Base-by-base conservation (phyloP, 2,329 filamentous ascomycete genomes). In the Akanthomyces lecanii region DNA sequence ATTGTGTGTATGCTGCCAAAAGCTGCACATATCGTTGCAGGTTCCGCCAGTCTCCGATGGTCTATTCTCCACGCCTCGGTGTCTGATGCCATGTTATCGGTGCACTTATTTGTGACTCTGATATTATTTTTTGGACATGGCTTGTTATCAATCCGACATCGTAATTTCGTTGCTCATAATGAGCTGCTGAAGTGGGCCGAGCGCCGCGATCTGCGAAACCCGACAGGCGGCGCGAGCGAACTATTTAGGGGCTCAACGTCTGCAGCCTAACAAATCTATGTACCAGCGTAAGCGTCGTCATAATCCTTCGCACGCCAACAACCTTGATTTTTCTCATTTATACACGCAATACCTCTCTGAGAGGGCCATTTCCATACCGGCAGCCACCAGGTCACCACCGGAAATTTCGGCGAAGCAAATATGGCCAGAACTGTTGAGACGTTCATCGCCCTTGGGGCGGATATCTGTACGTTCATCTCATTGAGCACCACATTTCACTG, bases 361-460 rank as follows among this genome's bases (percentile, higher is more conserved):
- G 52, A 38, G 16, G 36, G 12, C 18, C 38, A 50, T 50, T 42
- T 18, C 28, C 28, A 12, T 30, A 51, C 25, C 16, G 16, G 8
- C 1, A 14, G 3, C 38, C 36, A 6, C 4, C 28, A 48, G 4
- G 18, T 6, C 4, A n/a, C 12, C 21, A 30, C 4, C 18, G 44
- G 11, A 30, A 52, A n/a, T 7, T 23, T n/a, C 8, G 4, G 53
- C 11, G 36, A 11, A 5, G 21, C 12, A 21, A 47, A 25, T 16
- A 61, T 75, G 73, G 70, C 68, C 3, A 64, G 66, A 28, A 64
- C 63, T 5, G 69, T 71, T 62, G 69, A 72, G 57, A 73, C 75
- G 38, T 74, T 76, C 65, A 74, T 81, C 54, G 74, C 74, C 64
- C 82, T 82, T 64, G 77, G 77, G 45, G 79, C 78, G 23, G 79